Base-by-base conservation (phyloP, 805 yeast species). In the Kazachstania taianensis region DNA sequence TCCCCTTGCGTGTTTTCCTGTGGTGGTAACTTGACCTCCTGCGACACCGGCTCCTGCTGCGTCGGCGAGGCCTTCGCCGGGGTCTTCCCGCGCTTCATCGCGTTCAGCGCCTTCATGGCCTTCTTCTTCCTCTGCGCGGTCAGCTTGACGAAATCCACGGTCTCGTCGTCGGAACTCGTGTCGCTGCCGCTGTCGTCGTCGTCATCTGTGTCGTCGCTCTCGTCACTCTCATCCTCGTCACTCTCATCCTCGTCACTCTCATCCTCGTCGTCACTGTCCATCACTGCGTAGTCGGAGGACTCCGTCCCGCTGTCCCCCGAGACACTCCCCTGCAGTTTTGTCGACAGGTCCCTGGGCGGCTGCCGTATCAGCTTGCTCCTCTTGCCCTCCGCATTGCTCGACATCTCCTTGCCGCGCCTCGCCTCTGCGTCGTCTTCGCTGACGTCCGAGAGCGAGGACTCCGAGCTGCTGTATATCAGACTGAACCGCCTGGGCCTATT, bases 121-220 rank as follows among this genome's bases (percentile, higher is more conserved):
- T 61, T 67, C 26, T 73, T 73, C 57, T 79, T 74, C 42, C 75
- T 65, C 52, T 78, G 80, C 7, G 79, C 81, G 24, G 82, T 81
- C 41, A 81, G 58, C 52, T 72, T 73, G 12, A 81, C 82, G 53
- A 78, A 79, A 57, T 81, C 89, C 2, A 80, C 75, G 45, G 74
- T 76, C 25, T 75, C 76, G 45, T 76, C 84, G 46, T 73, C 79
- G 0, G 79, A 73, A 8, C 77, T 70, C 8, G 70, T 62, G 20
- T 57, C 66, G 25, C 65, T 63, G 15, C 66, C 67, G 24, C 57
- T 65, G 13, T 57, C 67, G 5, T 56, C 62, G 10, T 57, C 66
- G 14, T 57, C 65, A 8, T 57, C 64, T 7, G 50, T 59, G 7
- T 52, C 64, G 4, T 22, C 25, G 12, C 12, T n/a, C 25, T 22